phyloP scores from a whole-genome alignment of 129 eudicot species.

The Sambucus nigra region DNA sequence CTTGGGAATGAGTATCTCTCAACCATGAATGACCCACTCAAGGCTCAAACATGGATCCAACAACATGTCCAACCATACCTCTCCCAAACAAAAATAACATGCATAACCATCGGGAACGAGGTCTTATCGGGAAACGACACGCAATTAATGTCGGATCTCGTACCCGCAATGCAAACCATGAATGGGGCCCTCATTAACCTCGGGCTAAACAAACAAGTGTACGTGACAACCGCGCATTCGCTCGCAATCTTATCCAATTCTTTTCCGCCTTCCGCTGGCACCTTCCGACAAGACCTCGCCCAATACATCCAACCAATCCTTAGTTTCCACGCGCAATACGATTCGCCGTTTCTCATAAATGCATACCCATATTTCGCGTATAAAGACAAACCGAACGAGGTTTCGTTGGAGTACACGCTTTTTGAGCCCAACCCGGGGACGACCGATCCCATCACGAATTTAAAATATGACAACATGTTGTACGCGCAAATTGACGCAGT shows the following conservation, averaged over 20 bases:
- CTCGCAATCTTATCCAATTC: constrained; percentile 53
- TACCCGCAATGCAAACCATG: constrained; percentile 78
- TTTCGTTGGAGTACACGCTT: constrained; percentile 60
- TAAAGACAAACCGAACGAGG: constrained; percentile 47
- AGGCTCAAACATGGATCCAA: constrained; percentile 78
- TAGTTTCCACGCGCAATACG: constrained; percentile 51
- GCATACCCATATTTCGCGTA: constrained; percentile 93
- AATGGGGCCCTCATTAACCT: constrained; percentile 54
- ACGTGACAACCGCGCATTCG: constrained; percentile 81
- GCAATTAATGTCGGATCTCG: constrained; percentile 37
- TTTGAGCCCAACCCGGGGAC: constrained; percentile 68
- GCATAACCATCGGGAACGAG: constrained; percentile 82
- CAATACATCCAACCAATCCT: constrained; percentile 61
- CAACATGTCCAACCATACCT: constrained; percentile 68
- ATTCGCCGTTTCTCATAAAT: constrained; percentile 77
- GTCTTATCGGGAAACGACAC: constrained; percentile 40
- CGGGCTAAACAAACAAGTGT: constrained; percentile 49
- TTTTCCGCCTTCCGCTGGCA: constrained; percentile 80
- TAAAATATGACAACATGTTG: constrained; percentile 87
- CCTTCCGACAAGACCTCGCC: constrained; percentile 52
- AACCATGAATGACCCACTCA: constrained; percentile 44
- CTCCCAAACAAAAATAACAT: constrained; percentile 57
- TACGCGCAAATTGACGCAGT: constrained; percentile 98
- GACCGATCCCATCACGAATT: constrained; percentile 46
- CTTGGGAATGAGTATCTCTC: constrained; percentile 68